Evolutionary conservation across 345 rosid species (phyloP), one percentile per base, ranked within the genome.

Genomic region (Xanthoceras sorbifolium): DNA sequence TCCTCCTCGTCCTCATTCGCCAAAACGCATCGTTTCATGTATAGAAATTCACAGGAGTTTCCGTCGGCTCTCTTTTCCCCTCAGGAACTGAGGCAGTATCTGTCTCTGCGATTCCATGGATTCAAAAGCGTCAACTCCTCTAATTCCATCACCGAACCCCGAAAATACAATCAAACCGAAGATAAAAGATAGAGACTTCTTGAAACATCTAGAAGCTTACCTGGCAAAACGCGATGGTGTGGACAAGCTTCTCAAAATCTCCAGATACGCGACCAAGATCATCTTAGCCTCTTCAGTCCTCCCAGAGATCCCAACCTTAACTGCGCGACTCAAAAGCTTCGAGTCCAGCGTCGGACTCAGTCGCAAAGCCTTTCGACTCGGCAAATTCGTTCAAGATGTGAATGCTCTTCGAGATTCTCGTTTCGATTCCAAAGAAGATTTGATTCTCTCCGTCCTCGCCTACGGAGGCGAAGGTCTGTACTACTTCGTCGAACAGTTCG

Each of bases 261-360:
- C 96, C 29, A 89, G 98, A 46, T 90, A 93, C 90, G 92, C 96
- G 9, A 62, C 94, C 80, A 95, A 93, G 84, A 90, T 95, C 89
- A 80, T 93, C 71, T 82, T 95, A 62, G 79, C 94, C 77, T 85
- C 97, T 72, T 87, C 94, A 0, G 75, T 82, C 48, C 83, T 88
- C 74, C 87, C 90, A 20, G 92, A 90, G 76, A 22, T 87, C 63
- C 81, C 69, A 12, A 69, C 86, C 63, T 46, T 91, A 48, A 76
- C 55, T 10, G 50, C 26, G 42, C 85, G 91, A 0, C 90, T 95
- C 77, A 89, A 87, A 84, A 83, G 82, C 85, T 95, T 95, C 87
- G 99, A 95, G 74, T 91, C 99, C 10, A 93, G 93, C 66, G 97
- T 93, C 46, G 99, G 98, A n/a, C 84, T 95, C 42, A 95, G 97